These are phyloP conservation scores for Thelonectria rubi DNA, from an alignment of 2,329 filamentous ascomycete genomes.

Conservation along the genomic window DNA sequence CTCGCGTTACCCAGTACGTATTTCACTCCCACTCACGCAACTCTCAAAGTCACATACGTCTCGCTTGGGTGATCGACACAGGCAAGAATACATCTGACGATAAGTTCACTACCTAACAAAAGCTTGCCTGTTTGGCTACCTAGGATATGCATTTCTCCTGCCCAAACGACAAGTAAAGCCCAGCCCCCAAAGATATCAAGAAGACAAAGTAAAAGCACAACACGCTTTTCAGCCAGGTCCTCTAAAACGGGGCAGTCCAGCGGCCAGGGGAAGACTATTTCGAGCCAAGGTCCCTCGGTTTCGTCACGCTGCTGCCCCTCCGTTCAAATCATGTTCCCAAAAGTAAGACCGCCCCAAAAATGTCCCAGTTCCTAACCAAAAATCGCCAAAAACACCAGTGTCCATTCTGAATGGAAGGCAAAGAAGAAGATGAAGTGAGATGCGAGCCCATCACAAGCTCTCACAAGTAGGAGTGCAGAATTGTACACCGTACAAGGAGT, in stretches of 20 bases:
- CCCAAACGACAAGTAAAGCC: conserved; percentile 31
- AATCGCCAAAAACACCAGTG: conserved; percentile 38
- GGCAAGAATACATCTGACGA: neutral
- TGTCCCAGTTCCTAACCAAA: conserved; percentile 28
- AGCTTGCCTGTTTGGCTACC: conserved; percentile 1
- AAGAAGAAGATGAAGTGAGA: conserved; percentile 19
- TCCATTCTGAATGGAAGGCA: conserved; percentile 30
- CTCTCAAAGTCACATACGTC: too few relatives aligned
- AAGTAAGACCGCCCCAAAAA: conserved; percentile 25
- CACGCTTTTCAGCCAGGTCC: conserved; percentile 20
- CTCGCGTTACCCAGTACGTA: too few relatives aligned
- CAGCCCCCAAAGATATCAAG: conserved; percentile 31
- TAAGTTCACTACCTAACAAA: neutral
- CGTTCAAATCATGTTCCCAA: conserved; percentile 19
- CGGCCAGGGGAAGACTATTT: neutral
- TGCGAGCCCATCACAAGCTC: conserved; percentile 18
- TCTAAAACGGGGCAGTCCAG: conserved; percentile 25
- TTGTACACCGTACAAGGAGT: conserved; percentile 22
- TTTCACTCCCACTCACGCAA: too few relatives aligned
- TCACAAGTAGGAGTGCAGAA: conserved; percentile 11
- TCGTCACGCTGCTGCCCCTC: conserved; percentile 12
- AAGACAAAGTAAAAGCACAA: conserved; percentile 12
- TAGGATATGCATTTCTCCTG: conserved; percentile 9
- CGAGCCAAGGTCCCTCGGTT: conserved; percentile 3
- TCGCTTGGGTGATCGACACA: neutral